Base-by-base conservation (phyloP, 2,329 filamentous ascomycete species). In the Coniochaeta pulveracea region DNA sequence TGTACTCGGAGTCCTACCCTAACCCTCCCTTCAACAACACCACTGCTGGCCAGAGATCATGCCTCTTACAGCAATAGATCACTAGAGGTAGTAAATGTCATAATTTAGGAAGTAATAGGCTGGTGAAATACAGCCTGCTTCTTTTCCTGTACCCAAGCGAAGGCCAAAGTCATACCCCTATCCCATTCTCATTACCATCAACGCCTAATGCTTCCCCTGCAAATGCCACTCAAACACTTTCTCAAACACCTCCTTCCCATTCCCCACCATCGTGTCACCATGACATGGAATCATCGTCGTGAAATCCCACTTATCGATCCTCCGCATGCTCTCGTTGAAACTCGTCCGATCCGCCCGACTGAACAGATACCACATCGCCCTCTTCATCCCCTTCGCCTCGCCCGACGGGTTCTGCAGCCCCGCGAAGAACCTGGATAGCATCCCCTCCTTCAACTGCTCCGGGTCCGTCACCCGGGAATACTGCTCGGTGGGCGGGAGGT, bases 271-370 rank as follows among this genome's bases (percentile, higher is more conserved):
- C 11, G 83, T 78, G 59, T 98, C 91, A 7, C 91, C 91, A 57
- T 98, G 91, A 54, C 89, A 96, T 1, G 89, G 86, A 38, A 98
- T 77, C 33, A 96, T 66, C 24, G 77, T 77, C 42, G 80, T 73
- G 52, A 95, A 94, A 37, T 89, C 80, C 89, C 89, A 98, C 35
- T 57, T 52, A 34, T 76, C 64, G 41, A 96, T 89, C 39, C 69
- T 67, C 44, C 57, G 60, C 25, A 85, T 60, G 44, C 80, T 86
- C 40, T 74, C 65, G 42, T 76, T 77, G 55, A 86, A 93, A 10
- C 72, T 76, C 5, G 57, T 43, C 19, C 83, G 65, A 55, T 95
- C 73, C 23, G 59, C 63, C 18, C 46, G 37, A 47, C 56, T 78
- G 19, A 75, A 55, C 2, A 66, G 61, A 55, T 94, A 88, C 88